These are phyloP conservation scores for Populus hybrid DNA, from an alignment of 441 rosid species.

Conservation along the genomic window DNA sequence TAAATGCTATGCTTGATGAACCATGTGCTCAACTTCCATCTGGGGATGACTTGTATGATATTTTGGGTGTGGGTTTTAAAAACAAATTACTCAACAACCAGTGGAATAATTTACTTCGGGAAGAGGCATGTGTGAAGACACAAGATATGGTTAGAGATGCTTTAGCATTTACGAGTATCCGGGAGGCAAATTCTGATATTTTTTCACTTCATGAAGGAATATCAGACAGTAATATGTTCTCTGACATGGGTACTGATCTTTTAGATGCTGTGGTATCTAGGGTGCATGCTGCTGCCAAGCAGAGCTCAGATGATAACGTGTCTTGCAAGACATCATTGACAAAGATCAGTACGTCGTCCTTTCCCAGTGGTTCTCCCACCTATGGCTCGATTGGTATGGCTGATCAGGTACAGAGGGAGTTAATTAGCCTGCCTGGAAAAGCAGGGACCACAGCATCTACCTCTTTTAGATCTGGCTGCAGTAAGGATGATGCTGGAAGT, in stretches of 20 bases:
- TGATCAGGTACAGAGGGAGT: slow-evolving; percentile 36
- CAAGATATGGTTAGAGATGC: slow-evolving; percentile 35
- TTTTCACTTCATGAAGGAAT: slow-evolving; percentile 34
- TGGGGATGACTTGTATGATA: slow-evolving; percentile 76
- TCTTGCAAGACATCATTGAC: slow-evolving; percentile 71
- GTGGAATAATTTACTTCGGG: slow-evolving; percentile 29
- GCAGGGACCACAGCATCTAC: slow-evolving; percentile 31
- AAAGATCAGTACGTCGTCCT: slow-evolving; percentile 53
- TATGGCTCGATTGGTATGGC: slow-evolving; percentile 29
- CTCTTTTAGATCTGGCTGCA: slow-evolving; percentile 38
- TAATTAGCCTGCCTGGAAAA: slow-evolving; percentile 34
- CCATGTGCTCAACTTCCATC: slow-evolving; percentile 33
- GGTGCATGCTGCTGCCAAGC: slow-evolving; percentile 54
- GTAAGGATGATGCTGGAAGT: slow-evolving; percentile 39
- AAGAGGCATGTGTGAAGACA: slow-evolving; percentile 25
- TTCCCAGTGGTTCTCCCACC: slow-evolving; percentile 40
- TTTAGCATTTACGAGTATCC: slow-evolving; percentile 34
- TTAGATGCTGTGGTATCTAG: slow-evolving; percentile 89
- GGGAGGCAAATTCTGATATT: slow-evolving; percentile 33
- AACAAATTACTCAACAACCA: slow-evolving; percentile 41
- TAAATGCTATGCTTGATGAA: slow-evolving; percentile 28
- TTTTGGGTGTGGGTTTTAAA: slow-evolving; percentile 73
- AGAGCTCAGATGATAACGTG: slow-evolving; percentile 59
- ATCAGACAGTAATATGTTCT: slow-evolving; percentile 33
- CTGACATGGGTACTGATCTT: slow-evolving; percentile 49